Base-by-base conservation (phyloP, 768 basidiomycete species). In the Trametes gibbosa region DNA sequence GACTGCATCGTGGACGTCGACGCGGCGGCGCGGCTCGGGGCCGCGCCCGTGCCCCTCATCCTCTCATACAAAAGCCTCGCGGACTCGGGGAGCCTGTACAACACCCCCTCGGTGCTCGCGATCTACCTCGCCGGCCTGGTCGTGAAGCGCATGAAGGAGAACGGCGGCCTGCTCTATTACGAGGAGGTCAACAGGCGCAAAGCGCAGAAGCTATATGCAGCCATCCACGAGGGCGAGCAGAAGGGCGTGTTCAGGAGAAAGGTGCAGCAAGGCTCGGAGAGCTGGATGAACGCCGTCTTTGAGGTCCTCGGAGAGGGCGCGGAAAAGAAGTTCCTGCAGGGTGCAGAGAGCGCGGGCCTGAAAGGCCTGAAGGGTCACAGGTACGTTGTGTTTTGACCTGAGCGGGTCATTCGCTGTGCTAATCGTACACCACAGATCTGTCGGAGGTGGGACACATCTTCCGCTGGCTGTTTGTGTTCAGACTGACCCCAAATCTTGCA, bases 231-330 rank as follows among this genome's bases (percentile, higher is more conserved):
- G 63, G 92, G 92, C 4, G 84, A 87, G 70, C 76, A 74, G 58
- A 81, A 79, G 65, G 92, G 92, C 0, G 75, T 92, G 56, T 84
- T 92, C 65, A 81, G 74, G 65, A 70, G 81, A 21, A 90, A 89
- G 68, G 95, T 96, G 19, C 78, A 83, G 67, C 79, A 81, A 57
- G 88, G 84, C 5, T 84, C 86, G 48, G 82, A 89, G 59, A 98
- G 95, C 73, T 90, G 90, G 85, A 98, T 98, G 96, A 99, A 99
- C 70, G 80, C 92, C 16, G 90, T 92, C 0, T 98, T 98, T 73
- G 82, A 84, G 53, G 76, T 95, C 13, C 63, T 84, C 13, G 89
- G 86, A 0, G 86, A 90, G n/a, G 88, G 81, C 1, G 80, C 78
- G 19, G 79, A 97, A 72, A 82, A 83, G 66, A 73, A 76, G 65